Conservation (phyloP, 176 grass and related monocot genomes). For the Chloris gayana region DNA sequence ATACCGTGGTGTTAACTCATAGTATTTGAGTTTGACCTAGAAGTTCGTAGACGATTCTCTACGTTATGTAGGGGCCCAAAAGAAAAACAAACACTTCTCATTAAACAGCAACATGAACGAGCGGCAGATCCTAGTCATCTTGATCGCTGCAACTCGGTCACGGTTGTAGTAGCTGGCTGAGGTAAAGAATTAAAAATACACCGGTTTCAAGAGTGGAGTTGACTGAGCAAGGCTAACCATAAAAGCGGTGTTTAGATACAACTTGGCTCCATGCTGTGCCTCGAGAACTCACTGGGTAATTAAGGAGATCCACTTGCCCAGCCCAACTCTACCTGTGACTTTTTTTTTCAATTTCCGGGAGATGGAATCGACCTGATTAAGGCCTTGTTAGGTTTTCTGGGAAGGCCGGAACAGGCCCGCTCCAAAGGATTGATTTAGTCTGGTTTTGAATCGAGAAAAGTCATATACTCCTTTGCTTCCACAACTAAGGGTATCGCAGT, state of each 20-base stretch:
- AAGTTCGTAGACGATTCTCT: not conserved
- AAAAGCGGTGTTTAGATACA: not conserved
- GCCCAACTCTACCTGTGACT: too few species aligned
- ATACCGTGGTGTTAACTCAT: not conserved
- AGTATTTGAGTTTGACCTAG: not conserved
- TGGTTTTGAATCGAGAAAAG: too few species aligned
- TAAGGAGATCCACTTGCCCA: too few species aligned
- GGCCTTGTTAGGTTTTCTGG: too few species aligned
- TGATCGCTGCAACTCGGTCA: not conserved
- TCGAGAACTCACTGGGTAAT: not conserved
- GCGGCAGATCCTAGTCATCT: not conserved
- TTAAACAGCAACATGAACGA: not conserved
- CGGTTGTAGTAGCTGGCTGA: not conserved
- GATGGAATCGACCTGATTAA: too few species aligned
- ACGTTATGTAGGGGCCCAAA: not conserved
- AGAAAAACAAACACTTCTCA: too few species aligned
- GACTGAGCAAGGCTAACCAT: not conserved
- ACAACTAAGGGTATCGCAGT: too few species aligned
- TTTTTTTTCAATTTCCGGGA: too few species aligned
- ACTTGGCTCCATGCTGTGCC: not conserved
- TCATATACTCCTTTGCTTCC: too few species aligned
- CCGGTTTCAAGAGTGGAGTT: not conserved
- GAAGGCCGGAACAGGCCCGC: too few species aligned
- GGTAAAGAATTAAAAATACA: not conserved
- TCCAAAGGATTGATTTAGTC: too few species aligned